Evolutionary conservation across 1,139 yeast species (phyloP), one percentile per base, ranked within the genome.

Genomic region (Hansenula anomala): DNA sequence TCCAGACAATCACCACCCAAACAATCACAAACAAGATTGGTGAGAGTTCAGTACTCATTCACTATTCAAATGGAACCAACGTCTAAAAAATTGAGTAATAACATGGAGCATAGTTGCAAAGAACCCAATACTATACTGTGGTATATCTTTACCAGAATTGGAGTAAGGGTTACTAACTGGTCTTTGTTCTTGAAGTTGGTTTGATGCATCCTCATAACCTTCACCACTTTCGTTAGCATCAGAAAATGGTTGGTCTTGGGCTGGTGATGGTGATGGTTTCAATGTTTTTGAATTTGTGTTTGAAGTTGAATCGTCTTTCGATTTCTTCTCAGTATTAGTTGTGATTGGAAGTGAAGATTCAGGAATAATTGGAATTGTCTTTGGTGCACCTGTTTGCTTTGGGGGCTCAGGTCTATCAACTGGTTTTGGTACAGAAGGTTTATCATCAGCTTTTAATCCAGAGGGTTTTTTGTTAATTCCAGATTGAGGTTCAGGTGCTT

Each of bases 361-460:
- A 15, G 16, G 32, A 30, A 20, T n/a, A 10, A n/a, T n/a, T n/a
- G 28, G 11, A 25, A 16, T 7, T 4, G 14, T 9, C 12, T 28
- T 13, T 22, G 33, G 9, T 14, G 17, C 15, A 23, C n/a, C 20
- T 12, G 15, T 36, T 16, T 36, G 34, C 12, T 35, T 26, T n/a
- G 24, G 29, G 4, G 38, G 32, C 6, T 23, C 34, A 12, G 42
- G 36, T 8, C 31, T 19, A 11, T 37, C 29, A 4, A 33, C 36
- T 8, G 36, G 36, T 27, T 33, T 14, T 11, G 36, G 30, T 19
- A 12, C 7, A 13, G 25, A 4, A n/a, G 30, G 25, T 12, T 18
- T 13, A 3, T 18, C 9, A 10, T 13, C 13, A 3, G 9, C 22
- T 7, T 6, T 6, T 2, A 12, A 14, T 4, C 4, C 9, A n/a